Evolutionary conservation across 192 early-diverging fungal species (phyloP).

Genomic region (Coemansia sp.): DNA sequence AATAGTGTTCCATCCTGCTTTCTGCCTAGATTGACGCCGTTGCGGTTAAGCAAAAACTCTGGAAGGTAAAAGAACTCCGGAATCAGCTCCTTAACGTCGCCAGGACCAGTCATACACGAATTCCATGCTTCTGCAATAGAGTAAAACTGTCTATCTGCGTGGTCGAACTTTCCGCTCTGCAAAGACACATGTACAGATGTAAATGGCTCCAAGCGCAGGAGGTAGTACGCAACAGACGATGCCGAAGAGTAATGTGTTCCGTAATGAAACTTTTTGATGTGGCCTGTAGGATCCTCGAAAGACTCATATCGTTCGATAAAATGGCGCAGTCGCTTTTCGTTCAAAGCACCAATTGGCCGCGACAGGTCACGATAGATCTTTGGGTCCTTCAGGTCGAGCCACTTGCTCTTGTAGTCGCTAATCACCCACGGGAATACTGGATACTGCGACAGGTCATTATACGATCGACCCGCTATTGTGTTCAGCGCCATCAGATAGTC

Average conservation of each 20-base stretch:
- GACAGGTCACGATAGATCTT: constrained; percentile 84
- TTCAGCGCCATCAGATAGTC: constrained; percentile 96
- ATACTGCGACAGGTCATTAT: constrained; percentile 93
- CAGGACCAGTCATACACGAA: constrained; percentile 73
- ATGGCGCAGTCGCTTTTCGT: constrained; percentile 50
- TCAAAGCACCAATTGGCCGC: constrained; percentile 89
- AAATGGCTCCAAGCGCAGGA: constrained; percentile 91
- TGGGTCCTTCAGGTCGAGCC: constrained; percentile 79
- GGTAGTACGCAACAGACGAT: constrained; percentile 84
- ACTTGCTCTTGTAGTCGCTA: constrained; percentile 73
- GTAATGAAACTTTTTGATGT: constrained; percentile 78
- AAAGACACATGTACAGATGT: constrained; percentile 58
- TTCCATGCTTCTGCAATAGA: constrained; percentile 76
- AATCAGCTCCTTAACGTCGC: constrained; percentile 91
- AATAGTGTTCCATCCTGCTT: constrained; percentile 65
- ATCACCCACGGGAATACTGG: constrained; percentile 97
- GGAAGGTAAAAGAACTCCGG: constrained; percentile 97
- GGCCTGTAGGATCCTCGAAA: constrained; percentile 66
- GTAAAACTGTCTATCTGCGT: constrained; percentile 80
- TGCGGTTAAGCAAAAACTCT: constrained; percentile 83
- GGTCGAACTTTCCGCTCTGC: constrained; percentile 80
- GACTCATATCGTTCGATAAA: constrained; percentile 61
- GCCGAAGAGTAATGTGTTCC: constrained; percentile 98
- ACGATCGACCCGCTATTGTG: constrained; percentile 81
- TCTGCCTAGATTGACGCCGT: constrained; percentile 61